Base-by-base conservation (phyloP, 1,139 yeast species). In the Kluyveromyces sp. region DNA sequence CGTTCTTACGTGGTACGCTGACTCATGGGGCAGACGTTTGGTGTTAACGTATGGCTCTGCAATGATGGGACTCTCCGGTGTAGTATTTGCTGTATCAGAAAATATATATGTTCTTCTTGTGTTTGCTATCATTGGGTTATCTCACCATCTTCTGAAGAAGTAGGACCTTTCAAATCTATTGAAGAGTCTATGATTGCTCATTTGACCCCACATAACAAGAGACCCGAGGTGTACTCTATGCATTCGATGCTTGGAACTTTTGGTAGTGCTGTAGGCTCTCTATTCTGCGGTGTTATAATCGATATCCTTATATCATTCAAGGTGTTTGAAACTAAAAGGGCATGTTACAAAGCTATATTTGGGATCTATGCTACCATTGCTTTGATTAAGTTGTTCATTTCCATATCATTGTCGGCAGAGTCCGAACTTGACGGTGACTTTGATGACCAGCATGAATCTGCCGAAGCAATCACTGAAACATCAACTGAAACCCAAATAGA, bases 101-200 rank as follows among this genome's bases (percentile, higher is more conserved):
- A 75, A 78, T 55, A 86, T 71, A 60, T 63, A 68, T 56, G 50
- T 82, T 0, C 68, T 89, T 40, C 68, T 89, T 32, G 29, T 73
- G 3, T 95, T 95, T 3, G 81, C 86, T 1, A 70, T 74, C 4
- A 50, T 79, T 43, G 87, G 87, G 89, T 89, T 8, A 83, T 89
- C 4, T 86, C 96, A 1, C 95, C 96, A 0, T 80, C 90, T 35
- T 96, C 96, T 15, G 92, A 83, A 57, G 97, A 89, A 60, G 87
- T 92, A 0, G 97, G 97, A 0, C 97, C 97, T 0, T 89, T 89
- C 66, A 83, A 86, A 59, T 80, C 95, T 1, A 80, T 89, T 25
- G 97, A 89, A 61, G 96, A 89, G 61, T 84, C 95, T 0, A 76
- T 86, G 31, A 71, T 89, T 48, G 95, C 96, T 0, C 95, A 87